These are phyloP conservation scores for Paramarasmius palmivorus DNA, from an alignment of 1,284 basidiomycete species.

Conservation along the genomic window DNA sequence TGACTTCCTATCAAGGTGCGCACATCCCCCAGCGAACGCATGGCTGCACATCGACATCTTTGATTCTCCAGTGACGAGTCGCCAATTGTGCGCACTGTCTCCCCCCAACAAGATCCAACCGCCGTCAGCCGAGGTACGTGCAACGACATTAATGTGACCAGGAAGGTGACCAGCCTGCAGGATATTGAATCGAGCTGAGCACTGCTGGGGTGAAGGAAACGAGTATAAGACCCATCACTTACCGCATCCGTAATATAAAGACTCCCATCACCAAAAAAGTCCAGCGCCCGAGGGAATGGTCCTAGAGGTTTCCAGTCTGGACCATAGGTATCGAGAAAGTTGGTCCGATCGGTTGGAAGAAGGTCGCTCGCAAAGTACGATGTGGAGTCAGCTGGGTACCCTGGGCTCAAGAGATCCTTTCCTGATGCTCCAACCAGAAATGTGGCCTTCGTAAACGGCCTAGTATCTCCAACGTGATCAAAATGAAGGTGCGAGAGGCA, in stretches of 20 bases:
- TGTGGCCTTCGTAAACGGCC: slow-evolving; percentile 45
- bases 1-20: slow-evolving; percentile 41
- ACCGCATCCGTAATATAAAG: slow-evolving; percentile 53
- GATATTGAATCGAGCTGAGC: not conserved
- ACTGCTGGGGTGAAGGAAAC: not conserved
- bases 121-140: slow-evolving; percentile 54
- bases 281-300: slow-evolving; percentile 50
- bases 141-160: slow-evolving; percentile 55
- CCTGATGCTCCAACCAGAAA: slow-evolving; percentile 47
- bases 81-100: slow-evolving; percentile 57
- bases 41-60: slow-evolving; percentile 35
- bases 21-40: slow-evolving; percentile 32
- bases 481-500: slow-evolving; percentile 53
- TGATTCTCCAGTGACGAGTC: slow-evolving; percentile 47
- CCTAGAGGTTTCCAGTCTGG: slow-evolving; percentile 38
- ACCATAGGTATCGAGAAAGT: slow-evolving; percentile 29
- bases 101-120: slow-evolving; percentile 59
- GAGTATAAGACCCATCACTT: not conserved
- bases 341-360: slow-evolving; percentile 43
- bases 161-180: slow-evolving; percentile 47
- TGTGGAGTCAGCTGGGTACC: slow-evolving; percentile 42
- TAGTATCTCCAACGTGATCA: slow-evolving; percentile 43
- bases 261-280: slow-evolving; percentile 59
- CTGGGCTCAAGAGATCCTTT: slow-evolving; percentile 32
- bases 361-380: slow-evolving; percentile 33